Evolutionary conservation across 225 moss, liverwort and hornwort genomes (phyloP).

Genomic region (Bryum argenteum): DNA sequence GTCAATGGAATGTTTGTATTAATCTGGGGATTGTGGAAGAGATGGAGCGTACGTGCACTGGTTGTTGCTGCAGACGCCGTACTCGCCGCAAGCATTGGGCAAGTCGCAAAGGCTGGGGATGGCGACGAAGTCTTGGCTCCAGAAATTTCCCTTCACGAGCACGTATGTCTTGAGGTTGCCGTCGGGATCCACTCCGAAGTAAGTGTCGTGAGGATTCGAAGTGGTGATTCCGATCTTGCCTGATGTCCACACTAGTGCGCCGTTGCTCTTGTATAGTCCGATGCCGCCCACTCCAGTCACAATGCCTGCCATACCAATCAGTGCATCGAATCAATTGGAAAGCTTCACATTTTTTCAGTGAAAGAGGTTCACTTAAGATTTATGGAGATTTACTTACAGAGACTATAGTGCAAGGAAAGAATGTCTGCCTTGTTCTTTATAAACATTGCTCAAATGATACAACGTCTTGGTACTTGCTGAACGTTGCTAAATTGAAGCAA

Average conservation of each 20-base stretch:
- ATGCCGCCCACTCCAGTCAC: conserved; percentile 35
- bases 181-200: conserved; percentile 39
- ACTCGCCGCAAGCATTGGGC: conserved; percentile 39
- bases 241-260: conserved; percentile 31
- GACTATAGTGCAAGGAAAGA: no score
- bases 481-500: no score
- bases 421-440: no score
- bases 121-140: conserved; percentile 28
- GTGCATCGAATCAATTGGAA: not conserved
- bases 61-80: conserved; percentile 44
- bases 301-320: conserved; percentile 28
- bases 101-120: conserved; percentile 30
- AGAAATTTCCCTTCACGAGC: conserved; percentile 26
- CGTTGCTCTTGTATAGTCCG: conserved; percentile 34
- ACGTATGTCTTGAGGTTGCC: conserved; percentile 38
- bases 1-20: not conserved
- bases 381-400: no score
- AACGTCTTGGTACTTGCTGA: no score
- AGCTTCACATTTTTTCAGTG: no score
- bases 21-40: no score
- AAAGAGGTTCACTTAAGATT: no score
- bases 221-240: not conserved
- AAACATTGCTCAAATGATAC: no score
- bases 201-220: conserved; percentile 32
- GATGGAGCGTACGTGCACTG: conserved; percentile 15